phyloP scores from a whole-genome alignment of 805 yeast genomes.

The Kodamaea leandrae region DNA sequence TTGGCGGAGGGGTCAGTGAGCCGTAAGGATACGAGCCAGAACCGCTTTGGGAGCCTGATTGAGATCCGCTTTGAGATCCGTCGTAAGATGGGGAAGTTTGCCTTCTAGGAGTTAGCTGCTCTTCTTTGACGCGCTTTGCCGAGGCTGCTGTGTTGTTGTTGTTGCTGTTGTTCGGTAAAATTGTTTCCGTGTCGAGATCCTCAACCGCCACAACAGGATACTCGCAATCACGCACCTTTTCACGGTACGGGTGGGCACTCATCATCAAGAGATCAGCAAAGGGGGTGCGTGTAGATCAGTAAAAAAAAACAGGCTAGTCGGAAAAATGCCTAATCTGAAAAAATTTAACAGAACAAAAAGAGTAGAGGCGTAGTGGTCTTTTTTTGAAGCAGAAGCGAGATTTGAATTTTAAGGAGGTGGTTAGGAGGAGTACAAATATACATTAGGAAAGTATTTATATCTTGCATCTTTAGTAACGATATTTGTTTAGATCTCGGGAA shows the following conservation, averaged over 20 bases:
- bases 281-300: not conserved
- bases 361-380: not conserved
- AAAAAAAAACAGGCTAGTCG: not conserved
- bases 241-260: conserved; percentile 30
- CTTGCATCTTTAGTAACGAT: too few species aligned
- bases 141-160: not conserved
- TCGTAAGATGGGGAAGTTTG: conserved; percentile 9
- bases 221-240: conserved; percentile 13
- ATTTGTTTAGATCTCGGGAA: too few species aligned
- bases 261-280: conserved; percentile 7
- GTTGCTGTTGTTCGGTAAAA: too few species aligned
- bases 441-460: too few species aligned
- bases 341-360: too few species aligned
- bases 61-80: conserved; percentile 4
- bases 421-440: too few species aligned
- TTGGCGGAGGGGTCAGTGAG: conserved; percentile 28
- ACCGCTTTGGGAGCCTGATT: not conserved
- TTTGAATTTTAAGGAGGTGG: too few species aligned
- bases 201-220: not conserved
- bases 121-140: not conserved
- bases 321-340: not conserved
- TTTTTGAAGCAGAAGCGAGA: too few species aligned
- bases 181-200: too few species aligned
- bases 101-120: not conserved
- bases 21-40: conserved; percentile 7